These are phyloP conservation scores for Candida tunisiensis DNA, from an alignment of 1,139 yeast genomes.

Conservation along the genomic window DNA sequence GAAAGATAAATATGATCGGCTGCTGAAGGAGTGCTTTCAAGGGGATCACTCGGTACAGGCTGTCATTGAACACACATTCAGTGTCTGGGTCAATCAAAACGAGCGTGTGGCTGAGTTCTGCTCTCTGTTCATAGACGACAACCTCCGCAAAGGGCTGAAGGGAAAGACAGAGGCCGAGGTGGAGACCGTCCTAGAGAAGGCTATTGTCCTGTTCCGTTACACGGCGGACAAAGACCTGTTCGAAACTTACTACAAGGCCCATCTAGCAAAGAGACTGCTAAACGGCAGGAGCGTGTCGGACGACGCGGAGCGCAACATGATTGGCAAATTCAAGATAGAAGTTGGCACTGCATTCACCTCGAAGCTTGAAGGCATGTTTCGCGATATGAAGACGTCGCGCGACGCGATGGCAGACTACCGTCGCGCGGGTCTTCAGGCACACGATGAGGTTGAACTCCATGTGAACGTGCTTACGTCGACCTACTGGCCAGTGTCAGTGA, in stretches of 20 bases:
- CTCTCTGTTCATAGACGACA: slow-evolving; percentile 60
- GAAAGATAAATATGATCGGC: slow-evolving; percentile 32
- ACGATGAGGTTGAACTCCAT: slow-evolving; percentile 23
- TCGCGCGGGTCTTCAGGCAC: slow-evolving; percentile 1
- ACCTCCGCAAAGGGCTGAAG: slow-evolving; percentile 43
- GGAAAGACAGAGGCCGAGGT: slow-evolving; percentile 33
- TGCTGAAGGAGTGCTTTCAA: slow-evolving; percentile 32
- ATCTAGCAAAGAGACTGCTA: slow-evolving; percentile 68
- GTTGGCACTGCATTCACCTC: slow-evolving; percentile 69
- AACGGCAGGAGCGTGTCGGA: slow-evolving; percentile 32
- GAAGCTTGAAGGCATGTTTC: slow-evolving; percentile 77
- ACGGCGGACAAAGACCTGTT: slow-evolving; percentile 77
- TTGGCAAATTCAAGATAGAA: slow-evolving; percentile 58
- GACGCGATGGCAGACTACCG: slow-evolving; percentile 36
- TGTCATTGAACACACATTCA: slow-evolving; percentile 43
- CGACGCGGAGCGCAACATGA: slow-evolving; percentile 56
- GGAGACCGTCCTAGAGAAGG: slow-evolving; percentile 36
- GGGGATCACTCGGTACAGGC: slow-evolving; percentile 34
- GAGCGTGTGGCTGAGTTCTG: slow-evolving; percentile 53
- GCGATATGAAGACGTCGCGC: slow-evolving; percentile 53
- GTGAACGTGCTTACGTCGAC: slow-evolving; percentile 39
- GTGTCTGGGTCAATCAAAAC: slow-evolving; percentile 42
- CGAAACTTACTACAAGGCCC: slow-evolving; percentile 74
- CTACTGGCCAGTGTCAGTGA: slow-evolving; percentile 43
- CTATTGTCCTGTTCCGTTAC: slow-evolving; percentile 47